Evolutionary conservation across 805 yeast species (phyloP), one percentile per base, ranked within the genome.

Genomic region (Spathaspora arborariae): DNA sequence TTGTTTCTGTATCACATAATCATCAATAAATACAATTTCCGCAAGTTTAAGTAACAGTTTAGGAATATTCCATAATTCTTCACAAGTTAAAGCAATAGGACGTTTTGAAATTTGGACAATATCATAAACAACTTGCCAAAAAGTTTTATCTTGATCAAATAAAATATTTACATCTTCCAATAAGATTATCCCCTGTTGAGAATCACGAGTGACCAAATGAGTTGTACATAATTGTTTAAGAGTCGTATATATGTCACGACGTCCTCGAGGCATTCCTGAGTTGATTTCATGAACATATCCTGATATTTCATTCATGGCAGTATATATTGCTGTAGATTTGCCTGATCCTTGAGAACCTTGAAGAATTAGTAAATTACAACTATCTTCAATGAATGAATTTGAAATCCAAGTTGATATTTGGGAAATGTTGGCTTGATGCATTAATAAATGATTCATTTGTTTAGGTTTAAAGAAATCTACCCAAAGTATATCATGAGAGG

Each of bases 101-200:
- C 91, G 67, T 52, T 88, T 71, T 0, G 88, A 75, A 15, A 77
- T 74, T 33, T 72, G 70, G 35, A 89, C 63, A 11, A 88, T 72
- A 42, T 80, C 83, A 40, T 76, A 78, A 2, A 89, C 73, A 2
- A 84, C 81, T 1, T 73, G 58, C 97, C 97, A 94, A 58, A 92
- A 91, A 1, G 81, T 81, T 47, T 78, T 80, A 56, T 94, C 98
- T 26, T 78, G 81, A 45, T 81, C 88, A 56, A 85, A 88, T 16
- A 91, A 61, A 9, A 88, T 70, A 59, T 92, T 96, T 36, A 87
- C 91, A 56, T 92, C 97, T 55, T 91, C 96, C 47, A 92, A 72
- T 27, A 94, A 63, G 3, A 94, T 82, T 5, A 89, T 68, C 6
- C 92, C 90, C 48, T 80, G 75, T 49, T 76, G 81, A 43, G 76